Evolutionary conservation across 2,329 filamentous ascomycete species (phyloP), one percentile per base, ranked within the genome.

Genomic region (Aspergillus jensenii): DNA sequence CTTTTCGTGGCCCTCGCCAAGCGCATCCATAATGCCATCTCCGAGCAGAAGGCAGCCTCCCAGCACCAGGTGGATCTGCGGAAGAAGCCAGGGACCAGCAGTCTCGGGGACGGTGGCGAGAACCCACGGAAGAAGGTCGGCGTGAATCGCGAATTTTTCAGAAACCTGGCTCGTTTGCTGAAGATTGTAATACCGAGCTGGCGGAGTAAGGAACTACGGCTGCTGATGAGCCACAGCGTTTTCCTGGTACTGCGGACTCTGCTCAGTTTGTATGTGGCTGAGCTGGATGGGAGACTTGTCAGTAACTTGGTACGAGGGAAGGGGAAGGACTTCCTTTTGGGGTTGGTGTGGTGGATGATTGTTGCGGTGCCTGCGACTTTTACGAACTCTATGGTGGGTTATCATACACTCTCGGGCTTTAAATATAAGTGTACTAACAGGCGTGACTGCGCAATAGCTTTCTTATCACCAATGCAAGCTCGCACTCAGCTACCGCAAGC

Each of bases 331-430:
- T 99, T 99, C 65, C 71, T 98, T 67, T 87, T 88, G 66, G 87
- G 91, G 0, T 87, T 99, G 67, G 85, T 96, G 6, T 97, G 93
- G 92, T 99, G 95, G 95, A 99, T 99, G 95, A 74, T 93, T 55
- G 95, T 99, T 64, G 93, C 95, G 25, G 84, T 99, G 15, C 95
- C 95, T 9, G 95, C 95, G 1, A 98, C 95, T 0, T 97, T 98
- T 73, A 99, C 95, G 41, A 99, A 99, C 76, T 97, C 93, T 0
- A 99, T 99, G 95, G 90, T 95, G 76, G 75, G 85, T 73, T 58
- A 19, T 19, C n/a, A 35, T 19, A 12, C 12, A 33, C 4, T 0
- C n/a, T 35, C n/a, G 31, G 19, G 14, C 19, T 45, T 14, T 12
- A 14, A 45, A 21, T 59, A 49, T 55, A 45, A 21, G 43, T 51